Conservation (phyloP, 2,329 filamentous ascomycete genomes). For the Pseudogymnoascus sp. region DNA sequence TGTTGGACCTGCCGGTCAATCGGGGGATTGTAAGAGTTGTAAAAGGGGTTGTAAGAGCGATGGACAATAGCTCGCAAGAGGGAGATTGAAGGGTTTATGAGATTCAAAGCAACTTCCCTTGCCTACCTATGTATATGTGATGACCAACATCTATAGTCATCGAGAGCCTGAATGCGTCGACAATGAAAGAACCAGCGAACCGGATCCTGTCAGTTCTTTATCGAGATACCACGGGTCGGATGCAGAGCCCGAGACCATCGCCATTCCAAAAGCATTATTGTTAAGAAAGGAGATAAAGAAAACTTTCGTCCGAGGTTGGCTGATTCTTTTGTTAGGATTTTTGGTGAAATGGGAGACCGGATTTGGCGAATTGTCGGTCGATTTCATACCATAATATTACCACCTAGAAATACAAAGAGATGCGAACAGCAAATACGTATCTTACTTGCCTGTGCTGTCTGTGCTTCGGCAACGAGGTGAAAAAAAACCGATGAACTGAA, state of each 20-base stretch:
- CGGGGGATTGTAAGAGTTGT: neutral
- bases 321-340: neutral
- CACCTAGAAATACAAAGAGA: neutral
- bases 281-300: neutral
- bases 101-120: neutral
- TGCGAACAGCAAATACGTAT: neutral
- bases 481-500: neutral
- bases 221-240: neutral
- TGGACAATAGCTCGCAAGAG: neutral
- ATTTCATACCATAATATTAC: neutral
- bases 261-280: neutral
- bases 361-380: neutral
- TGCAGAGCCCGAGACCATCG: neutral
- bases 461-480: neutral
- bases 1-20: neutral
- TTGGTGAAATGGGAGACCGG: neutral
- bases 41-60: neutral
- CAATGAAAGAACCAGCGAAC: neutral
- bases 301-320: neutral
- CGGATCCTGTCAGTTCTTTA: neutral
- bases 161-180: neutral
- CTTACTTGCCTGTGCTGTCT: neutral
- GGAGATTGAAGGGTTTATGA: neutral
- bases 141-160: neutral
- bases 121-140: neutral